phyloP scores from a whole-genome alignment of 257 asterid genomes.

The Solanum sejunctum region DNA sequence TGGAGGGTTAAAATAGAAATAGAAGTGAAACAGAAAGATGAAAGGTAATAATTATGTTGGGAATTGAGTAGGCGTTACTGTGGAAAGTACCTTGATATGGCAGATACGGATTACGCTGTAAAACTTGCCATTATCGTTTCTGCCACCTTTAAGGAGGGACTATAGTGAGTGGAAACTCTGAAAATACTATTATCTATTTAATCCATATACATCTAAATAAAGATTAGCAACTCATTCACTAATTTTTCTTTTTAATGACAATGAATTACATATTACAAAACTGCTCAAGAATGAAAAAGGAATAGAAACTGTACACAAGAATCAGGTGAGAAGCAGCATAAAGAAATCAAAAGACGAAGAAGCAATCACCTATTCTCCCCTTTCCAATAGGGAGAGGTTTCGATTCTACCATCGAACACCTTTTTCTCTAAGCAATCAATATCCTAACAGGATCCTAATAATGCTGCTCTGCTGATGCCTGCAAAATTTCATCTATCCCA shows the following conservation, averaged over 20 bases:
- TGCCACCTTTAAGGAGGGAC: no score
- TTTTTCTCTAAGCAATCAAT: not conserved
- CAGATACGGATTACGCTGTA: not conserved
- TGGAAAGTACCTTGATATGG: not conserved
- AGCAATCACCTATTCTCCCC: not conserved
- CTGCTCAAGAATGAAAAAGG: constrained; percentile 19
- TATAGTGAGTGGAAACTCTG: not conserved
- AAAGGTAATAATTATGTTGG: not conserved
- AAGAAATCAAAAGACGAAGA: not conserved
- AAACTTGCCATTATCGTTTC: not conserved
- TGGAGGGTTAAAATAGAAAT: not conserved
- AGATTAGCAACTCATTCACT: constrained; percentile 5
- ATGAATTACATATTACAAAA: constrained; percentile 48
- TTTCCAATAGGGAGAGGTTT: not conserved
- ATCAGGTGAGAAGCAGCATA: constrained; percentile 23
- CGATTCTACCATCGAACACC: not conserved
- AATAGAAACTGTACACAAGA: constrained; percentile 66
- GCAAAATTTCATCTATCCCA: constrained; percentile 86
- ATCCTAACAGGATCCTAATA: constrained; percentile 13
- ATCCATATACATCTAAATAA: constrained; percentile 16
- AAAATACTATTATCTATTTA: not conserved
- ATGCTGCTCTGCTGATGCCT: constrained; percentile 11
- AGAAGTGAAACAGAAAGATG: not conserved
- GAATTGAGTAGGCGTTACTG: not conserved
- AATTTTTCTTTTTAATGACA: constrained; percentile 6